A percentile compares a stretch with the other conserved stretches of the same genome.
Conservation (phyloP, 2,329 filamentous ascomycete genomes). For the Epichloe brachyelytri region DNA sequence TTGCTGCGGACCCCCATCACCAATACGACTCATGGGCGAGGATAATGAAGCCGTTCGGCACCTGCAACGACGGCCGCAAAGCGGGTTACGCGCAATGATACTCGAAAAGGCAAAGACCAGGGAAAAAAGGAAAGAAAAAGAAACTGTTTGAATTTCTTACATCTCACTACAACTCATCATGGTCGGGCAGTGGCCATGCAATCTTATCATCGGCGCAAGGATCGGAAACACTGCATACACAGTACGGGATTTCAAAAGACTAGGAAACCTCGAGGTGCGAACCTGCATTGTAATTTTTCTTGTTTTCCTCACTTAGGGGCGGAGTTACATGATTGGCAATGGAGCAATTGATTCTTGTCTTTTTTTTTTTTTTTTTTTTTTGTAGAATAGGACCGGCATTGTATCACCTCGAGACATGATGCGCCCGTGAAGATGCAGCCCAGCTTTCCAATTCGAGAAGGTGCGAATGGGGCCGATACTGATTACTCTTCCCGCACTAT, state of each 20-base stretch:
- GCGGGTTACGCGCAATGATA: too few relatives aligned
- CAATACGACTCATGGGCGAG: not conserved
- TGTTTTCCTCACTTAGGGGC: too few relatives aligned
- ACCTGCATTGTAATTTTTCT: slow-evolving; percentile 7
- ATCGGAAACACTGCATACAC: slow-evolving; percentile 9
- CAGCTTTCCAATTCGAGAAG: too few relatives aligned
- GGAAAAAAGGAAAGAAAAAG: not conserved
- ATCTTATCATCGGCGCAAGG: slow-evolving; percentile 3
- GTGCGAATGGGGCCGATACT: too few relatives aligned
- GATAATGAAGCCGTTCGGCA: too few relatives aligned
- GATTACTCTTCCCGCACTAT: too few relatives aligned
- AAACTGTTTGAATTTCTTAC: not conserved
- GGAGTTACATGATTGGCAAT: not conserved
- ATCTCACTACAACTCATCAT: not conserved
- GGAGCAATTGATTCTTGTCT: not conserved
- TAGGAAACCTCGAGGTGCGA: slow-evolving; percentile 13
- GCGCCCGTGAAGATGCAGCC: too few relatives aligned
- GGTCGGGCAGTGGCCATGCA: not conserved
- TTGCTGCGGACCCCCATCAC: not conserved
- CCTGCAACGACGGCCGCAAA: too few relatives aligned
- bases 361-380: not conserved
- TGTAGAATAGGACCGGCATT: too few relatives aligned
- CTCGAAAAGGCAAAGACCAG: not conserved
- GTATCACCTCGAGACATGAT: too few relatives aligned
- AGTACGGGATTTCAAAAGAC: slow-evolving; percentile 11